Conservation (phyloP, 2,329 filamentous ascomycete species). For the Dothistroma pini region DNA sequence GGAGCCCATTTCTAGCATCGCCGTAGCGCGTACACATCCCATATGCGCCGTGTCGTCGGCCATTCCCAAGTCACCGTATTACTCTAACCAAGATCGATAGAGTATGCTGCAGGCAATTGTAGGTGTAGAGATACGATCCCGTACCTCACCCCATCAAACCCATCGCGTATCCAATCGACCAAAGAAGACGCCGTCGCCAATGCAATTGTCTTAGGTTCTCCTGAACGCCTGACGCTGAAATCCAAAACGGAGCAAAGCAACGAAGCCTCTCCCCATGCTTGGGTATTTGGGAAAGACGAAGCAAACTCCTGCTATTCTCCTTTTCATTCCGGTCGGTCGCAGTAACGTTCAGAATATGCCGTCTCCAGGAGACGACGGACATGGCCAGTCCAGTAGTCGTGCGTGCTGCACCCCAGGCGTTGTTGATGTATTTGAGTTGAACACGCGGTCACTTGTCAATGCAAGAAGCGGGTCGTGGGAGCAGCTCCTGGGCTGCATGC, state of each 20-base stretch:
- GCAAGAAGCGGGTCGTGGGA: neutral
- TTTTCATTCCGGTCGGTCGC: neutral
- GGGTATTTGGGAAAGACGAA: slow-evolving; percentile 10
- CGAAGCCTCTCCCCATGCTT: slow-evolving; percentile 7
- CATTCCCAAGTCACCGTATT: neutral
- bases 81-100: neutral
- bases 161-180: neutral
- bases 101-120: neutral
- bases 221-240: slow-evolving; percentile 14
- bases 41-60: neutral
- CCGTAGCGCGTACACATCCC: neutral
- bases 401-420: neutral
- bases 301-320: neutral
- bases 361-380: neutral
- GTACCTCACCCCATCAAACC: neutral
- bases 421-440: neutral
- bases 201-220: slow-evolving; percentile 2
- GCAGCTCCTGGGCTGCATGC: slow-evolving; percentile 5
- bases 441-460: neutral
- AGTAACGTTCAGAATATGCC: neutral
- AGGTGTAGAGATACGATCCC: neutral
- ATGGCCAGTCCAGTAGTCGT: neutral
- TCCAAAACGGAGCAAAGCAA: slow-evolving; percentile 5
- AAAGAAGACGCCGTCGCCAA: neutral
- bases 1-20: neutral